phyloP scores from a whole-genome alignment of 1,139 yeast genomes.

The Protomyces gravidus region DNA sequence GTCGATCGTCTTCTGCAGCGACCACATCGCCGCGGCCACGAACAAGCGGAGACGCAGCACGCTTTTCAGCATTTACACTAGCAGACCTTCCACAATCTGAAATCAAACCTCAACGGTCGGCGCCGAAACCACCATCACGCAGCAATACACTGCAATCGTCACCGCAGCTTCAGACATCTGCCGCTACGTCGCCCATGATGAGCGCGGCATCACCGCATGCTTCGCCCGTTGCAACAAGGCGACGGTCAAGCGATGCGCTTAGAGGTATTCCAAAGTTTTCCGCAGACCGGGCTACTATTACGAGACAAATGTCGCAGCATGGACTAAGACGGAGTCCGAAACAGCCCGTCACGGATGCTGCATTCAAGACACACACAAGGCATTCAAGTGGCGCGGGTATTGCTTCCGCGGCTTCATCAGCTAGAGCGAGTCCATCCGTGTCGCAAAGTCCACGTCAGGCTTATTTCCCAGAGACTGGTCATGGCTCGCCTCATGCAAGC shows the following conservation, averaged over 20 bases:
- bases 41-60: too few species aligned
- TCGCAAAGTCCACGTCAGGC: not conserved
- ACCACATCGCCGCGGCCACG: not conserved
- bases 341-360: not conserved
- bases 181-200: not conserved
- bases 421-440: not conserved
- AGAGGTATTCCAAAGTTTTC: not conserved
- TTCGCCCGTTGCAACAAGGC: not conserved
- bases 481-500: not conserved
- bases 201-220: not conserved
- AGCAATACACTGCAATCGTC: not conserved
- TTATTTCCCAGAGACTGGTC: not conserved
- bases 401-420: not conserved
- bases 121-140: slow-evolving; percentile 28
- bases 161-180: not conserved
- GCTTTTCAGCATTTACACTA: not conserved
- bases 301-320: slow-evolving; percentile 16
- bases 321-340: not conserved
- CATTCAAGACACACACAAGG: too few species aligned
- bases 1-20: too few species aligned
- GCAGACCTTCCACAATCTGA: slow-evolving; percentile 20
- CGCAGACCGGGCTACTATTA: slow-evolving; percentile 7
- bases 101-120: slow-evolving; percentile 25
- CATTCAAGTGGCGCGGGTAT: not conserved
- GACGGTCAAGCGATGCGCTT: not conserved